Conservation (phyloP, 169 alveolate species). For the Cryptosporidium baileyi region DNA sequence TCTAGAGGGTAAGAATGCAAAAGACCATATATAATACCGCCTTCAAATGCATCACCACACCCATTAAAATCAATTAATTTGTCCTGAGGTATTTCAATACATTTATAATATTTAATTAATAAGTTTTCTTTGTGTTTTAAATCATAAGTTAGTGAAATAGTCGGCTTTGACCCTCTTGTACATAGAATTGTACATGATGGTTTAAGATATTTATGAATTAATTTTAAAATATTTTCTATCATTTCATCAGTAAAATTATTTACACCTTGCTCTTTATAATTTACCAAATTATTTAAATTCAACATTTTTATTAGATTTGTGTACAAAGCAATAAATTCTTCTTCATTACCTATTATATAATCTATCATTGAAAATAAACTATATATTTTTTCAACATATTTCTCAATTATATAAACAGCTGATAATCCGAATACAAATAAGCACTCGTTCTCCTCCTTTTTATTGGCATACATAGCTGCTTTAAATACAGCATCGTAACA, state of each 20-base stretch:
- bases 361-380: constrained; percentile 21
- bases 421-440: constrained; percentile 44
- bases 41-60: constrained; percentile 62
- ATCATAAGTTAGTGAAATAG: not conserved
- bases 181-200: constrained; percentile 30
- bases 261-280: not conserved
- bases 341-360: constrained; percentile 27
- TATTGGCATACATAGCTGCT: constrained; percentile 3
- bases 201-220: constrained; percentile 9
- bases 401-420: constrained; percentile 23
- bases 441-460: not conserved
- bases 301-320: not conserved
- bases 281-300: not conserved
- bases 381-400: not conserved
- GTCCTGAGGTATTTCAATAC: constrained; percentile 50
- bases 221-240: constrained; percentile 16
- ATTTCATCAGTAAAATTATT: not conserved
- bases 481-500: constrained; percentile 41
- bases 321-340: constrained; percentile 17
- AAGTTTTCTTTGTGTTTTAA: not conserved
- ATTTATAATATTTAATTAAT: constrained; percentile 2
- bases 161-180: constrained; percentile 37
- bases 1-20: constrained; percentile 43
- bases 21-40: constrained; percentile 48
- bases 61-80: constrained; percentile 50